A percentile compares a stretch with the other conserved stretches of the same genome.
Conservation (phyloP, 192 early-diverging fungal species). For the Powellomyces hirtus region DNA sequence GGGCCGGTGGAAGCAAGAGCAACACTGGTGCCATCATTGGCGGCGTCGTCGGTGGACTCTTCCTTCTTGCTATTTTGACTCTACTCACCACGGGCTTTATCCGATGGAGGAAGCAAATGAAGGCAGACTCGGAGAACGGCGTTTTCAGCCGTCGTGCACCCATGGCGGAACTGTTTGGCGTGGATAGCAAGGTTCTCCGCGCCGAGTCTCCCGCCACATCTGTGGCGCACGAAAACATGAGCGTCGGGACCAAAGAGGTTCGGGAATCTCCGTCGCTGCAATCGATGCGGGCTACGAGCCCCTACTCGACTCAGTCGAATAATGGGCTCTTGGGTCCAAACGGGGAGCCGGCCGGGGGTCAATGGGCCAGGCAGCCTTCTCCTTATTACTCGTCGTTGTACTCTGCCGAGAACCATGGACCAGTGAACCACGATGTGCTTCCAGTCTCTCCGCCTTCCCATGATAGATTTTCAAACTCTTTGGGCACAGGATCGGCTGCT, state of each 20-base stretch:
- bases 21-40: constrained; percentile 18
- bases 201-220: neutral
- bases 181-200: neutral
- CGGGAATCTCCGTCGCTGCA: neutral
- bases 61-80: constrained; percentile 1
- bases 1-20: neutral
- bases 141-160: constrained; percentile 1
- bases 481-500: neutral
- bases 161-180: constrained; percentile 20
- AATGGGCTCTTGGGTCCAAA: neutral
- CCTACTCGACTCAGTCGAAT: neutral
- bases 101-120: constrained; percentile 9
- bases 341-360: neutral
- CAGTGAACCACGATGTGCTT: constrained; percentile 1
- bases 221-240: constrained; percentile 9
- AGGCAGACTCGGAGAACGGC: neutral
- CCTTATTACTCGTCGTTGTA: neutral
- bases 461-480: too few relatives aligned
- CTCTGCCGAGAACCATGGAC: neutral
- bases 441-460: too few relatives aligned
- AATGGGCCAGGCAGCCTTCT: neutral
- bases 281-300: constrained; percentile 1
- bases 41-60: constrained; percentile 16
- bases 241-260: neutral
- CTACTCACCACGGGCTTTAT: constrained; percentile 4